Base-by-base conservation (phyloP, 202 grass and related monocot genomes). In the Alloteropsis angusta region DNA sequence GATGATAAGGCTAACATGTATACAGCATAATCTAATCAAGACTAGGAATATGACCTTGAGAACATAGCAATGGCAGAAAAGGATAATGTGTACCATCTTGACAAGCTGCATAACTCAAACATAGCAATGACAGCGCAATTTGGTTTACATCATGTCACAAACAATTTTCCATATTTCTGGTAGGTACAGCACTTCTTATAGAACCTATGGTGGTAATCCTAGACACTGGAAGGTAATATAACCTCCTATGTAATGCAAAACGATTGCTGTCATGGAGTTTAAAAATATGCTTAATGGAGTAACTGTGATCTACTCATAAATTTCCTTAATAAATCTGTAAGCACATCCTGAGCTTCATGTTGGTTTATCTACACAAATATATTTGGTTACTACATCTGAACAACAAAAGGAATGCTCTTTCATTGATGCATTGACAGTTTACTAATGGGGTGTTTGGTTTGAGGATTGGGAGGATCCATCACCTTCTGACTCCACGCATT, bases 271-370 rank as follows among this genome's bases (percentile, higher is more conserved):
- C 30, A 14, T 1, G 1, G 59, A 62, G 59, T 62, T 1, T 0
- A 9, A 32, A 70, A 71, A 66, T 2, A 23, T 43, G 12, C 12
- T 25, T 43, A 14, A 43, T 6, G 6, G 5, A 43, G 18, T 1
- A 41, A 41, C 4, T 43, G 11, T 65, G 18, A 67, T 44, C 19
- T 68, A 17, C 22, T 68, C 17, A 17, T 45, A 45, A 6, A 46
- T n/a, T n/a, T n/a, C n/a, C n/a, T n/a, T 23, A 67, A 83, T 6
- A 15, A 30, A 68, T 25, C 36, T 75, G 68, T 47, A 83, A 59
- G 39, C 39, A 83, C 11, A 49, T 52, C 53, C 10, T 39, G 23
- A 28, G 10, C n/a, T n/a, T 69, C 17, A 43, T 46, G 2, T 47
- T 57, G 19, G n/a, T 75, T 56, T 56, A 85, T 36, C 18, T 64